phyloP scores from a whole-genome alignment of 768 basidiomycete species.

The Xanthoconium stramineum region DNA sequence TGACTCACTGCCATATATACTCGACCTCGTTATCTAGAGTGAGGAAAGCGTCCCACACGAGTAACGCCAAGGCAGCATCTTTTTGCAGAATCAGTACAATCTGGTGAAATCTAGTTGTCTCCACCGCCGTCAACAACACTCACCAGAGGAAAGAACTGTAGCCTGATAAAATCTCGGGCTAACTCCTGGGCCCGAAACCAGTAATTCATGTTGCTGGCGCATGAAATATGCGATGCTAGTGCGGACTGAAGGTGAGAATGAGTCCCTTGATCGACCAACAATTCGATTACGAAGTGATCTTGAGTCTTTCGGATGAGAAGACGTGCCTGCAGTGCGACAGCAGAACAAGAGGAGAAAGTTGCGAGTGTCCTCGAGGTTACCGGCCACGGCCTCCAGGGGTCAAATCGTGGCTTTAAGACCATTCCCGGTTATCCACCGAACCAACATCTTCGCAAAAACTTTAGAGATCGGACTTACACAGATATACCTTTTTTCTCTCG shows the following conservation, averaged over 20 bases:
- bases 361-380: too few species aligned
- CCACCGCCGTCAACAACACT: neutral
- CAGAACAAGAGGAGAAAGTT: too few species aligned
- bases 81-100: neutral
- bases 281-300: too few species aligned
- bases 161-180: slow-evolving; percentile 1
- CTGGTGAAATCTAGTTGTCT: neutral
- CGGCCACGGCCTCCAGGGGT: too few species aligned
- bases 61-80: slow-evolving; percentile 8
- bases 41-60: slow-evolving; percentile 17
- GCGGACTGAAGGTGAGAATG: neutral
- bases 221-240: neutral
- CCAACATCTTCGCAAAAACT: too few species aligned
- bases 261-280: too few species aligned
- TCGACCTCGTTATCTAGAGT: slow-evolving; percentile 16
- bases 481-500: too few species aligned
- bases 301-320: too few species aligned
- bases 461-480: too few species aligned
- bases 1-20: slow-evolving; percentile 23
- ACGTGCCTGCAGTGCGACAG: too few species aligned
- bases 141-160: slow-evolving; percentile 9
- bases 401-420: too few species aligned
- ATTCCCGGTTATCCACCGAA: too few species aligned
- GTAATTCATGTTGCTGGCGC: neutral
- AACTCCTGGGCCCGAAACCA: neutral